A percentile compares a stretch with the other conserved stretches of the same genome.
These are phyloP conservation scores for Dipteronia sinensis DNA, from an alignment of 345 rosid species.

Conservation along the genomic window DNA sequence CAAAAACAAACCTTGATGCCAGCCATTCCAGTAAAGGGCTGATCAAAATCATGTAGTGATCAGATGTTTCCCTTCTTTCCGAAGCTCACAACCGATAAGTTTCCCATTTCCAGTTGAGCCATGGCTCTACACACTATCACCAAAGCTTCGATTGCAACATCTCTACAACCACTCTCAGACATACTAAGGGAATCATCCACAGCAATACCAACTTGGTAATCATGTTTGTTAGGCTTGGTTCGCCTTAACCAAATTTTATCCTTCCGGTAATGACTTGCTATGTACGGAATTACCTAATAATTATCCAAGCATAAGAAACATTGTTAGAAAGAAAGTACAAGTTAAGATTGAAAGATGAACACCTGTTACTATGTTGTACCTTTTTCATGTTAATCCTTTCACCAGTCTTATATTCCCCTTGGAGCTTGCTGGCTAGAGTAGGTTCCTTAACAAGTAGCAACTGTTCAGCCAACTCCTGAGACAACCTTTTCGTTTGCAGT, in stretches of 20 bases:
- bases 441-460: constrained; percentile 93
- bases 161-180: constrained; percentile 87
- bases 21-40: constrained; percentile 77
- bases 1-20: constrained; percentile 71
- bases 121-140: constrained; percentile 91
- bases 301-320: constrained; percentile 6
- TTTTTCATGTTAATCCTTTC: constrained; percentile 96
- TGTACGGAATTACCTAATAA: constrained; percentile 79
- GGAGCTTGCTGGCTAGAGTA: constrained; percentile 88
- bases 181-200: constrained; percentile 95
- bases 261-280: constrained; percentile 91
- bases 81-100: constrained; percentile 87
- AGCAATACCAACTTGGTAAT: constrained; percentile 89
- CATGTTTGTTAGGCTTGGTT: constrained; percentile 93
- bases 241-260: constrained; percentile 97
- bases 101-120: constrained; percentile 94
- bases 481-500: constrained; percentile 64
- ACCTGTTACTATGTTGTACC: constrained; percentile 31
- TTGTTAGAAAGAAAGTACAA: background rate
- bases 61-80: constrained; percentile 81
- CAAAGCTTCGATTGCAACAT: constrained; percentile 86
- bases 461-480: constrained; percentile 94
- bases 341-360: background rate
- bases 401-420: constrained; percentile 95
- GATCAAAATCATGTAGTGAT: constrained; percentile 87